Base-by-base conservation (phyloP, 441 rosid species). In the Syzygium syzygioides region DNA sequence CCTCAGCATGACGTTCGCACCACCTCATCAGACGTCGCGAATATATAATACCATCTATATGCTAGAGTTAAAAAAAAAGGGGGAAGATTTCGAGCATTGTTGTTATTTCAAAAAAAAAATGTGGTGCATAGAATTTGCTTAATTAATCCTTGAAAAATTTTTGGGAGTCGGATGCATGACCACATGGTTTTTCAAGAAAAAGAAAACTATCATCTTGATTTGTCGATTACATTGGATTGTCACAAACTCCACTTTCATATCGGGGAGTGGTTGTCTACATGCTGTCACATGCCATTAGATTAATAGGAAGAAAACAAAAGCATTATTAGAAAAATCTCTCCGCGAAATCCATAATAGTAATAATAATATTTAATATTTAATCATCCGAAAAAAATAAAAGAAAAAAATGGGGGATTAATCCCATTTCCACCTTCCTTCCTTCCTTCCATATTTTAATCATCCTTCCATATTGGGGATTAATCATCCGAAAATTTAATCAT, bases 1-100 rank as follows among this genome's bases (percentile, higher is more conserved):
- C 1, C 15, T 37, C 1, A 3, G 17, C 25, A 37, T 5, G 2
- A 0, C 1, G 9, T 20, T 11, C 4, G 14, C 28, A 20, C 17
- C 50, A 37, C 28, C 26, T 13, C 50, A 20, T 71, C 50, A 71
- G 23, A 23, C 3, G 28, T 23, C 80, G 20, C 4, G 9, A 37
- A 34, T 1, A 3, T 23, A 5, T 71, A 10, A 60, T 71, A 37
- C 3, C 15, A 11, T 37, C 2, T 37, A 37, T 3, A 71, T 11
- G 45, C 45, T 41, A 41, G 45, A 41, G 45, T 41, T 41, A 41
- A 41, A 41, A 41, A 41, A 41, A 41, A 41, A 37, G 4, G 1
- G 45, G 45, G 45, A 41, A 41, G 45, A 41, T 41, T 15, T 64
- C 4, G 20, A 64, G 11, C 5, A n/a, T 7, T 30, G 14, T 64